Percentiles rank a stretch among this genome's conserved stretches.
These are phyloP conservation scores for Glutinoglossum americanum DNA, from an alignment of 495 filamentous ascomycete species.

Conservation along the genomic window DNA sequence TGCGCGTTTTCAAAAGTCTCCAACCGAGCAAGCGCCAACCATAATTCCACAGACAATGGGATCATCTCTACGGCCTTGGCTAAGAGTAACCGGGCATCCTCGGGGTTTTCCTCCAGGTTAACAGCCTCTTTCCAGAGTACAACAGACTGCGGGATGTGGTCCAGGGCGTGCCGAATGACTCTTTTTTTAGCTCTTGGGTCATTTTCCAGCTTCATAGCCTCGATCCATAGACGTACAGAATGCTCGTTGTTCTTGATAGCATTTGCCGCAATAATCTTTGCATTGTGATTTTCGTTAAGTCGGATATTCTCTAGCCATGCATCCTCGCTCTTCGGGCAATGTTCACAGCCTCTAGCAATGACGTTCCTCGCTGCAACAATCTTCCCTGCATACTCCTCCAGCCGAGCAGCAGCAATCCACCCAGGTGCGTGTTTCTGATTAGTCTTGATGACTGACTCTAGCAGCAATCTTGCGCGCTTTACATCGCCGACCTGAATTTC, in stretches of 20 bases:
- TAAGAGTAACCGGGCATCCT: slow-evolving; percentile 66
- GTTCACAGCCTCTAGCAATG: slow-evolving; percentile 66
- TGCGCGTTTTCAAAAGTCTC: slow-evolving; percentile 81
- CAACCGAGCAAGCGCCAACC: slow-evolving; percentile 78
- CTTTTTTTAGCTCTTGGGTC: slow-evolving; percentile 65
- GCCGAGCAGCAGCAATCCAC: slow-evolving; percentile 82
- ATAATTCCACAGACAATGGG: slow-evolving; percentile 77
- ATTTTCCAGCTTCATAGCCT: slow-evolving; percentile 81
- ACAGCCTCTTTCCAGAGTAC: slow-evolving; percentile 95
- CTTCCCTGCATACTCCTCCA: slow-evolving; percentile 84
- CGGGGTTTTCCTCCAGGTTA: slow-evolving; percentile 75
- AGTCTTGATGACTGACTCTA: slow-evolving; percentile 87
- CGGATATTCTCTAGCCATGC: slow-evolving; percentile 90
- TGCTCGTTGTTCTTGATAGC: slow-evolving; percentile 76
- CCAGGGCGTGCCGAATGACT: slow-evolving; percentile 69
- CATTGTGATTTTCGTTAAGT: slow-evolving; percentile 76
- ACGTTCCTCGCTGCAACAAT: slow-evolving; percentile 66
- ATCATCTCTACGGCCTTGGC: slow-evolving; percentile 90
- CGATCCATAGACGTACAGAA: slow-evolving; percentile 80
- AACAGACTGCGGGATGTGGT: slow-evolving; percentile 79
- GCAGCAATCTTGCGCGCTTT: slow-evolving; percentile 76
- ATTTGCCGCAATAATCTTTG: slow-evolving; percentile 86
- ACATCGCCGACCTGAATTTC: slow-evolving; percentile 82
- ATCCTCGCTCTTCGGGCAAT: slow-evolving; percentile 86
- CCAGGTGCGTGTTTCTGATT: slow-evolving; percentile 91